Conservation (phyloP, 257 asterid genomes). For the Linderniella brevidens region DNA sequence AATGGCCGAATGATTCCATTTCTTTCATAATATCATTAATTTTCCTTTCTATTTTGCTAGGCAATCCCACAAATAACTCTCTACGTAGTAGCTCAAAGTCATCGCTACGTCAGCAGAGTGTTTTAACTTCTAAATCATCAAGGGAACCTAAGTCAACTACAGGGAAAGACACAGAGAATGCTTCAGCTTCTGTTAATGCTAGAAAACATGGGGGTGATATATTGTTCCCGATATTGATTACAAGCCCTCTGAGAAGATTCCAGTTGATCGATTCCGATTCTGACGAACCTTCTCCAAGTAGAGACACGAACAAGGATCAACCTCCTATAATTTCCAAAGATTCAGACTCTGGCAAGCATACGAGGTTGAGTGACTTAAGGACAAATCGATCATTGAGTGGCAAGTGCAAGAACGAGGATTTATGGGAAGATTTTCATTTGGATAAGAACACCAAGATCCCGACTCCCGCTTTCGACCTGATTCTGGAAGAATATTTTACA, state of each 20-base stretch:
- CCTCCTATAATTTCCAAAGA: conserved; percentile 13
- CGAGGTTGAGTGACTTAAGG: conserved; percentile 12
- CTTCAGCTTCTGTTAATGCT: conserved; percentile 20
- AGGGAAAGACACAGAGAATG: conserved; percentile 22
- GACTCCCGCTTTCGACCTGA: conserved; percentile 82
- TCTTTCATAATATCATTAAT: neutral
- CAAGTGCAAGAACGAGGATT: conserved; percentile 22
- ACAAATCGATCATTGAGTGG: conserved; percentile 18
- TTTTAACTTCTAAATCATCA: conserved; percentile 29
- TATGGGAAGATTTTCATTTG: conserved; percentile 51
- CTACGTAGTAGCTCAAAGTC: conserved; percentile 68
- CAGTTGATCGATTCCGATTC: conserved; percentile 67
- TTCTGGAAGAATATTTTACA: conserved; percentile 57
- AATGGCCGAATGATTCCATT: neutral
- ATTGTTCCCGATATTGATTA: conserved; percentile 28
- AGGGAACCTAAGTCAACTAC: conserved; percentile 21
- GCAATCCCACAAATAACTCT: conserved; percentile 20
- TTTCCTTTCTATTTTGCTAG: conserved; percentile 19
- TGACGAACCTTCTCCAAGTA: conserved; percentile 40
- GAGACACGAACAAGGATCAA: conserved; percentile 10
- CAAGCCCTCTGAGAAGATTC: conserved; percentile 80
- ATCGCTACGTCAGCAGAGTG: conserved; percentile 26
- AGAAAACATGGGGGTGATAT: conserved; percentile 15
- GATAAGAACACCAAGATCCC: conserved; percentile 31
- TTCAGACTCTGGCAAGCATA: conserved; percentile 14